Evolutionary conservation across 192 early-diverging fungal genomes (phyloP).

Genomic region (Tieghemiomyces parasiticus): DNA sequence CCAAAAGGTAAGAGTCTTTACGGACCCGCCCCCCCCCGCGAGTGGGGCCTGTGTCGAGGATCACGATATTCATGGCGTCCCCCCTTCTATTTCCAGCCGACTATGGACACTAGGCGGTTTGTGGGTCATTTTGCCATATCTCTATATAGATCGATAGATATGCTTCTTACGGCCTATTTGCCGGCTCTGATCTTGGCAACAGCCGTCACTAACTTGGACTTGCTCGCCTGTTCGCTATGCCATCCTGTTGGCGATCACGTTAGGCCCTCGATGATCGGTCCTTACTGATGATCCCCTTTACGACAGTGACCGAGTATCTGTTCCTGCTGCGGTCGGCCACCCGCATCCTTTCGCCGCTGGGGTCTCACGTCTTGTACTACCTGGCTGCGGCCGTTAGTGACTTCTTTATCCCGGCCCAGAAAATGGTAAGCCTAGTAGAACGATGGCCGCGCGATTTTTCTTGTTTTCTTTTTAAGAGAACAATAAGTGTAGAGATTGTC

Average conservation of each 20-base stretch:
- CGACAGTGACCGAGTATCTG: constrained; percentile 84
- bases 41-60: no score
- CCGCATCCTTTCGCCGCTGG: constrained; percentile 42
- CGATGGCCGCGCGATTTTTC: constrained; percentile 8
- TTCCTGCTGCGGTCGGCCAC: constrained; percentile 72
- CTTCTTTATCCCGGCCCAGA: constrained; percentile 89
- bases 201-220: no score
- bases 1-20: constrained; percentile 38
- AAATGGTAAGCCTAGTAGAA: constrained; percentile 44
- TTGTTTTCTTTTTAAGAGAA: constrained; percentile 4
- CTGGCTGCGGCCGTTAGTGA: constrained; percentile 96
- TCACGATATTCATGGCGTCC: no score
- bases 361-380: constrained; percentile 76
- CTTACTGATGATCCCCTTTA: constrained; percentile 72
- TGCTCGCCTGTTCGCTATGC: no score
- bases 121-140: no score
- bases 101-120: no score
- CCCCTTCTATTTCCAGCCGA: no score
- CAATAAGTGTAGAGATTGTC: constrained; percentile 8
- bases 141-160: no score
- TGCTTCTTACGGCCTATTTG: no score
- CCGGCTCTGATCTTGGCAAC: no score
- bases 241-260: no score
- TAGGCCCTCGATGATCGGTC: no score
- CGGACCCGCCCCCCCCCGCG: constrained; percentile 77